Evolutionary conservation across 2,329 filamentous ascomycete genomes (phyloP), one percentile per base, ranked within the genome.

Genomic region (Dactylellina leptospora): DNA sequence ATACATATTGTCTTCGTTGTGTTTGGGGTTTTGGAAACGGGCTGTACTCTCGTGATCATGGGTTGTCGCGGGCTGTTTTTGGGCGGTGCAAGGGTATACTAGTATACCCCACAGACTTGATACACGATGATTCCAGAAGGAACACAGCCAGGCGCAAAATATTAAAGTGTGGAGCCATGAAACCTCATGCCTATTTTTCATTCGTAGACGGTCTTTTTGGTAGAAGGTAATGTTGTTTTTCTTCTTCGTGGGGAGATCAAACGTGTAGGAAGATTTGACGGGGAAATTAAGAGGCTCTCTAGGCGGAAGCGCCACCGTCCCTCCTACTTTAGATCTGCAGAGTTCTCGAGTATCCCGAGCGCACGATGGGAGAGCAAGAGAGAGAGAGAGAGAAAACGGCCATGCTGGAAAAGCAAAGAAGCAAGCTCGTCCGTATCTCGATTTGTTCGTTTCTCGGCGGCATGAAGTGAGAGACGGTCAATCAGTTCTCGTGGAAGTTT

Each of bases 231-330:
- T 16, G 18, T 40, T 4, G 40, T 4, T 4, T 42, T 8, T 42
- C 18, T 45, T 51, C 25, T 51, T 36, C 16, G 4, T 33, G 13
- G 9, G 18, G 11, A 48, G 3, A 48, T 48, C 18, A 40, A 16
- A 9, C 13, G 6, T 40, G 11, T 40, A n/a, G 18, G 36, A 16
- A 55, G 22, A 40, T 25, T 51, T 30, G 61, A 18, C 18, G 42
- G 18, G 50, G 42, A 64, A 54, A 55, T 64, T 66, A 36, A 18
- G 18, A 60, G 53, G 50, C 28, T 55, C 47, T 61, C 55, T 70
- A 70, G 47, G 64, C 47, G 63, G 63, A 70, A 56, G 50, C 64
- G 64, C 64, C 64, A 70, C 64, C 3, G 56, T 61, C 50, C 48
- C 56, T 60, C 54, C 47, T 45, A 28, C n/a, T 30, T 4, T 13